Conservation (phyloP, 2,329 filamentous ascomycete species). For the Zarea fungicola region DNA sequence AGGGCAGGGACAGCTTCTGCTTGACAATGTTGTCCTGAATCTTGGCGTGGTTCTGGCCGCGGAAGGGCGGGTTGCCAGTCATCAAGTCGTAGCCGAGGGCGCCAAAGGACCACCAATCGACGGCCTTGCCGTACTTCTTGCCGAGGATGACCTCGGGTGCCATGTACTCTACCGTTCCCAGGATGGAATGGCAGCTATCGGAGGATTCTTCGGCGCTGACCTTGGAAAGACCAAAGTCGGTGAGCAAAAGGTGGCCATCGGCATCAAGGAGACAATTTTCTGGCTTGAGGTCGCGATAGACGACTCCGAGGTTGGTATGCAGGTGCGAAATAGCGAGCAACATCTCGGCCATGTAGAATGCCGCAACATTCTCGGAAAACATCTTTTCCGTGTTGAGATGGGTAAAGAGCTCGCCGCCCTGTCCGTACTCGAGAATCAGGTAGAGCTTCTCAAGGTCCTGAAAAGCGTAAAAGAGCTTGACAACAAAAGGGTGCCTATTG, state of each 20-base stretch:
- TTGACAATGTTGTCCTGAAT: slow-evolving; percentile 94
- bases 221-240: slow-evolving; percentile 95
- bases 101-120: slow-evolving; percentile 98
- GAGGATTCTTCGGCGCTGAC: slow-evolving; percentile 63
- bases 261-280: slow-evolving; percentile 94
- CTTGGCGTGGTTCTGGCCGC: slow-evolving; percentile 85
- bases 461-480: slow-evolving; percentile 97
- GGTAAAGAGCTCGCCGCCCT: slow-evolving; percentile 95
- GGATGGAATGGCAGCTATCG: slow-evolving; percentile 75
- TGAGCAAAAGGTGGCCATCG: slow-evolving; percentile 87
- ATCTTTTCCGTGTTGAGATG: slow-evolving; percentile 90
- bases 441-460: slow-evolving; percentile 98
- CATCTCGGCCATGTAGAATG: slow-evolving; percentile 99
- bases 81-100: slow-evolving; percentile 88
- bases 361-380: slow-evolving; percentile 83
- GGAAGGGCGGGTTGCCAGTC: slow-evolving; percentile 87
- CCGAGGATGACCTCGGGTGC: slow-evolving; percentile 89
- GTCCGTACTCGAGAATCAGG: slow-evolving; percentile 93
- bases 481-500: slow-evolving; percentile 94
- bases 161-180: slow-evolving; percentile 98
- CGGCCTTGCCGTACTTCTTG: slow-evolving; percentile 84
- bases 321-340: slow-evolving; percentile 89
- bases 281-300: slow-evolving; percentile 95
- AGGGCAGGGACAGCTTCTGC: slow-evolving; percentile 83
- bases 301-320: slow-evolving; percentile 84